Conservation (phyloP, 345 rosid species). For the Sisymbrium irio region DNA sequence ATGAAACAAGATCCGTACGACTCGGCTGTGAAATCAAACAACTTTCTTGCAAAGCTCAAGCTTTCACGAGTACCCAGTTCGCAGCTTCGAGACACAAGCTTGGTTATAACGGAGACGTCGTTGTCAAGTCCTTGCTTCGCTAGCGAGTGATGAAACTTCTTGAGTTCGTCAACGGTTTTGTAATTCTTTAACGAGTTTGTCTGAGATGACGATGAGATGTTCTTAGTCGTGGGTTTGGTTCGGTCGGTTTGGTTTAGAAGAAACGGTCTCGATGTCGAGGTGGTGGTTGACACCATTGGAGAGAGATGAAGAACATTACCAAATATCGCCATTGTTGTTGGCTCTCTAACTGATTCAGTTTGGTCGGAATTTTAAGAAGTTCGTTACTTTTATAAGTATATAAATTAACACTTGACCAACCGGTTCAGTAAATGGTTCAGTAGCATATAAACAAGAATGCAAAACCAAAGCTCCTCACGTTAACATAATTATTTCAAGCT, state of each 20-base stretch:
- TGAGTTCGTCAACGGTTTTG: conserved; percentile 45
- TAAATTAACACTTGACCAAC: too few relatives aligned
- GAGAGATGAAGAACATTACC: conserved; percentile 23
- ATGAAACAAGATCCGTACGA: conserved; percentile 41
- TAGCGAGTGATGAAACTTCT: conserved; percentile 38
- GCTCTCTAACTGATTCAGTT: neutral
- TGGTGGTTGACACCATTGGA: conserved; percentile 27
- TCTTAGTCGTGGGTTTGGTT: conserved; percentile 7
- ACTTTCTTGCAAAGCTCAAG: conserved; percentile 46
- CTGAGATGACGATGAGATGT: neutral
- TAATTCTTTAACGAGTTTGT: conserved; percentile 33
- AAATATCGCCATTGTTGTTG: conserved; percentile 28
- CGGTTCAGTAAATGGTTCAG: too few relatives aligned
- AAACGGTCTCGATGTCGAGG: conserved; percentile 16
- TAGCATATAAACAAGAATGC: too few relatives aligned
- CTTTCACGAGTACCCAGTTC: conserved; percentile 53
- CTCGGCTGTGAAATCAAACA: conserved; percentile 40
- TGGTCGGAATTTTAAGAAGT: neutral
- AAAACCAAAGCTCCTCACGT: too few relatives aligned
- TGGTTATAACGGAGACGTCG: conserved; percentile 26
- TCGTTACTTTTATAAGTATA: neutral
- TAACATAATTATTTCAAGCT: too few relatives aligned
- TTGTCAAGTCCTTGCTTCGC: conserved; percentile 37
- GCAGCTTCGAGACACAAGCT: conserved; percentile 44
- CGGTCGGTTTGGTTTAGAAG: neutral